Base-by-base conservation (phyloP, 176 grass and related monocot species). In the Zea mays region DNA sequence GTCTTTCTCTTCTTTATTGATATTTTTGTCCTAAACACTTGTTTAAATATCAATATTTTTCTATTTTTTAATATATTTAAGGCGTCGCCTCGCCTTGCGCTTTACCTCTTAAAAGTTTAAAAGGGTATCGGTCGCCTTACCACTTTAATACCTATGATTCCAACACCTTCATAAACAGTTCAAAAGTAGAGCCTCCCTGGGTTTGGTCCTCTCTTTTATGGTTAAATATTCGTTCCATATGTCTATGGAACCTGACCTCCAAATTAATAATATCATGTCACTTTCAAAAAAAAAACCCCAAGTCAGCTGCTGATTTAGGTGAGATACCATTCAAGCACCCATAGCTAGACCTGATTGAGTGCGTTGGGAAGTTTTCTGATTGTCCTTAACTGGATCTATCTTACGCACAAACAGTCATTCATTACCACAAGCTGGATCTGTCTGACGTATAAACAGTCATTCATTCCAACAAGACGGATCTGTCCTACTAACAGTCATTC, bases 201-300 rank as follows among this genome's bases (percentile, higher is more conserved):
- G n/a, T 16, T 65, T 65, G 12, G 6, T 39, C 2, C 62, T 13
- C 10, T 38, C 36, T 65, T 40, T 65, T 63, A 37, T 63, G 34
- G 60, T 63, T 65, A 65, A 65, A 39, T 16, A 65, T 65, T 65
- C 40, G 62, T 63, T 37, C 12, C 12, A 63, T 8, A 61, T 61
- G 58, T 61, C 20, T 60, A 33, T 60, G 21, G 57, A 60, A 33
- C 57, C 56, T 59, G 19, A 60, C 4, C 52, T 19, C 52, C 7
- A 56, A 56, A 17, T 56, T 56, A 56, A 56, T 56, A 16, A 56
- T 19, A n/a, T 54, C 16, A 56, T n/a, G 52, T 56, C 52, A 56
- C 17, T 56, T 56, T 56, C 52, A 56, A 55, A 55, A 55, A 33
- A 61, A 61, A 34, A 61, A 33, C 5, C 11, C 11, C 11, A 3